Evolutionary conservation across 305 asterid genomes (phyloP), one percentile per base, ranked within the genome.

Genomic region (Fraxinus dipetala): DNA sequence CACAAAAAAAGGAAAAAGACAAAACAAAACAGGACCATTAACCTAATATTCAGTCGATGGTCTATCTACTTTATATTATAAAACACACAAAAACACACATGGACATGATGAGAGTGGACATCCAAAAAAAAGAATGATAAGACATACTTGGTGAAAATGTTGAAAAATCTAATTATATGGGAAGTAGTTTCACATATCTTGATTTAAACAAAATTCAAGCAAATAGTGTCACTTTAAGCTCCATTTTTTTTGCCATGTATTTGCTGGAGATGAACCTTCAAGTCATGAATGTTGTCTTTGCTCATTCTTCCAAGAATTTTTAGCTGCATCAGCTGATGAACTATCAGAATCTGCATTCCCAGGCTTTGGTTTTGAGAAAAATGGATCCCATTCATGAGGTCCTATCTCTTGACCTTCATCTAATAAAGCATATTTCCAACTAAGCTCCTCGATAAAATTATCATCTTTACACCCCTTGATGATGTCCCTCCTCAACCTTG

Each of bases 361-460:
- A 20, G 85, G 85, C 5, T 70, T 90, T 6, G 87, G 89, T 84
- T 88, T 88, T 2, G 91, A 87, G 82, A 95, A 95, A 85, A 83
- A 92, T 28, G 97, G 93, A 87, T 95, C 98, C 97, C 98, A 95
- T 85, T 91, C 97, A 75, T 93, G 97, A 81, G 93, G 91, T 78
- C 89, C 84, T n/a, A 85, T 43, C 6, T 74, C 79, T 80, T 86
- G 72, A 26, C 90, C 96, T 79, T 90, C 92, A 30, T 86, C 97
- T 31, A 89, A 18, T 83, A 93, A 82, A 73, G 88, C 89, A 83
- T 95, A 93, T 81, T 95, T 95, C 98, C 98, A 95, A 74, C 92
- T 89, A 10, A 93, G 85, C 83, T 88, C 94, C 88, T 92, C 95
- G 0, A 84, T 83, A 11, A 85, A 87, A 78, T 88, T 76, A 45